Evolutionary conservation across 805 yeast genomes (phyloP), one percentile per base, ranked within the genome.

Genomic region (Saturnispora saitoi): DNA sequence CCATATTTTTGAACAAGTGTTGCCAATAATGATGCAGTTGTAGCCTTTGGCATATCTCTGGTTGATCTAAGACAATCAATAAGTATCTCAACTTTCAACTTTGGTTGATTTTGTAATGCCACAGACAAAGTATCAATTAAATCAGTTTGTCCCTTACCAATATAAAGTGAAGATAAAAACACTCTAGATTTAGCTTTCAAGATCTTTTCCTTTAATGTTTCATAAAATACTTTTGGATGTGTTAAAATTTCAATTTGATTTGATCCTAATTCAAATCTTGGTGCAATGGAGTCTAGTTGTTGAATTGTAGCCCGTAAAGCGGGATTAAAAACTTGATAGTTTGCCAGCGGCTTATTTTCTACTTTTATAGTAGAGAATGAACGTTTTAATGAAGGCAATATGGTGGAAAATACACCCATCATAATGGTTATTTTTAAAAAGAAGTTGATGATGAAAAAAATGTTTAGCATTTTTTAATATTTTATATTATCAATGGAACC

Each of bases 1-100:
- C 86, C 87, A 60, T 75, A 80, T 51, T 78, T 76, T 39, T 77
- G 74, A 19, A 80, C 83, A 42, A 93, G 69, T 2, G 77, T 72
- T 1, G 86, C 77, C 43, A 93, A 68, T 30, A 90, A 68, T 32
- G 85, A 74, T 0, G 96, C 96, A 14, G 95, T 80, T 42, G 89
- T 83, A 43, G 72, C 68, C 5, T 75, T 67, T 0, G 99, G 98
- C 1, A 89, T 81, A 59, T 93, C 99, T 55, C 99, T 76, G 0
- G 98, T 91, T 0, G 96, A 96, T 56, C 99, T 68, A 42, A 93
- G 71, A 11, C 90, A 95, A 65, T 93, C 99, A 5, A 90, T 75
- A 46, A 93, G 70, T 24, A 93, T 80, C 50, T 76, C 77, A 1
- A 93, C 85, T 55, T 77, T 73, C 51, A 93, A 70, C 22, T 78